These are phyloP conservation scores for Paecilomyces fulvus DNA, from an alignment of 2,329 filamentous ascomycete species.

Conservation along the genomic window DNA sequence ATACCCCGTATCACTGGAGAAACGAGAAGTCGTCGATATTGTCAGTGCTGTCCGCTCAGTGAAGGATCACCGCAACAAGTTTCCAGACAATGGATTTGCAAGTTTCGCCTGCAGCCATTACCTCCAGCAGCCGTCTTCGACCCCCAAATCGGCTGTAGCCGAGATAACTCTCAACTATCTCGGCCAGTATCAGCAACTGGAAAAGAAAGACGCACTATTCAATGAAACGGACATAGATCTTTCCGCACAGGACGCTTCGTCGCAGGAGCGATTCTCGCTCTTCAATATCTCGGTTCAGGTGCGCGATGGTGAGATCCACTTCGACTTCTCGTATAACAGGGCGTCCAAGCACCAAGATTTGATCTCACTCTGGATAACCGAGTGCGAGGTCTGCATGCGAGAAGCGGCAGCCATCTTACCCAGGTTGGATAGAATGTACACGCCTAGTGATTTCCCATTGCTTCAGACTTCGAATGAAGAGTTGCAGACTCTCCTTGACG, in stretches of 20 bases:
- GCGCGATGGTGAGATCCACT: conserved; percentile 43
- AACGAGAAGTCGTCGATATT: background rate
- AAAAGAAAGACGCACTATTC: background rate
- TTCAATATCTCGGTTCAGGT: conserved; percentile 6
- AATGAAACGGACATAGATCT: background rate
- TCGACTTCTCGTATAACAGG: conserved; percentile 44
- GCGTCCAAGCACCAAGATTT: background rate
- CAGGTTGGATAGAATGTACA: conserved; percentile 4
- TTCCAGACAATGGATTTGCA: background rate
- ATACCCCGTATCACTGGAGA: background rate
- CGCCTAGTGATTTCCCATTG: conserved; percentile 6
- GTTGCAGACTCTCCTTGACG: conserved; percentile 2
- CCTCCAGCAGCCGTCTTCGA: background rate
- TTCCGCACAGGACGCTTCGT: background rate
- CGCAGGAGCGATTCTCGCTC: background rate
- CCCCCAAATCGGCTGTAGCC: background rate
- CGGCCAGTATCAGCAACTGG: background rate
- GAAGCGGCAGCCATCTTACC: conserved; percentile 1
- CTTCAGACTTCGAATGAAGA: background rate
- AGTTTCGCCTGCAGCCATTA: background rate
- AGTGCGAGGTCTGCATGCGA: conserved; percentile 1
- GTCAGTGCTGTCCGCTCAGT: background rate
- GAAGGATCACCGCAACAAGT: background rate
- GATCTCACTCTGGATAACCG: conserved; percentile 19
- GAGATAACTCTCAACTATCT: conserved; percentile 2